A percentile compares a stretch with the other conserved stretches of the same genome.
These are phyloP conservation scores for Diphasiastrum complanatum DNA, from an alignment of 83 land plant species.

Conservation along the genomic window DNA sequence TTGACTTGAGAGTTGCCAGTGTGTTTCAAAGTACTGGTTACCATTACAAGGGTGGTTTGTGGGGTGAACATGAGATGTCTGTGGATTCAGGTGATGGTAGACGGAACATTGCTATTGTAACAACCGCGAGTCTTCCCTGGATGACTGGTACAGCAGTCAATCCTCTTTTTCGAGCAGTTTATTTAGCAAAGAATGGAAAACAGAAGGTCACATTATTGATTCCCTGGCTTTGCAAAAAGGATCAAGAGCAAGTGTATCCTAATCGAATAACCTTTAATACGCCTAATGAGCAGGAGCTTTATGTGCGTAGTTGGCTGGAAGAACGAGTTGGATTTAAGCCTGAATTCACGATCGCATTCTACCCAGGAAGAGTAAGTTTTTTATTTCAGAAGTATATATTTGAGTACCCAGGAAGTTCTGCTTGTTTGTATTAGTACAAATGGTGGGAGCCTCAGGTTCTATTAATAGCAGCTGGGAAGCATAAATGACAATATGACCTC, in stretches of 20 bases:
- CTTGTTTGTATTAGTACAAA: no score
- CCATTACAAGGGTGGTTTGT: constrained; percentile 66
- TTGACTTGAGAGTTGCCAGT: constrained; percentile 83
- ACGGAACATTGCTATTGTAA: constrained; percentile 92
- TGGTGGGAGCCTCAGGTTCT: no score
- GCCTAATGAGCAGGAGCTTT: constrained; percentile 83
- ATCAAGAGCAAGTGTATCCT: constrained; percentile 88
- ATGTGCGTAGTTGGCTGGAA: constrained; percentile 89
- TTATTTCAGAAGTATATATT: not conserved
- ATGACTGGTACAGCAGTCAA: constrained; percentile 99
- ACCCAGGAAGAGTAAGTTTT: constrained; percentile 97
- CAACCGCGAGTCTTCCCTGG: constrained; percentile 98
- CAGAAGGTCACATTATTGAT: constrained; percentile 87
- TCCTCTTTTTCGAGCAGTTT: constrained; percentile 95
- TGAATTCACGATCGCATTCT: constrained; percentile 80
- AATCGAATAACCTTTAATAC: constrained; percentile 70
- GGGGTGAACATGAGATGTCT: constrained; percentile 36
- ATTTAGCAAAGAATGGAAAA: constrained; percentile 66
- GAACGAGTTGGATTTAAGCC: constrained; percentile 82
- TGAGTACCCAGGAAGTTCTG: no score
- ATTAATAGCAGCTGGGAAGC: no score
- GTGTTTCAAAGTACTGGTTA: constrained; percentile 92
- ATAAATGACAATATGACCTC: no score
- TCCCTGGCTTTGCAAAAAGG: constrained; percentile 91
- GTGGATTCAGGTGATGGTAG: constrained; percentile 38